Evolutionary conservation across 139 green algal species (phyloP), one percentile per base, ranked within the genome.

Genomic region (Nannochloris sp.): DNA sequence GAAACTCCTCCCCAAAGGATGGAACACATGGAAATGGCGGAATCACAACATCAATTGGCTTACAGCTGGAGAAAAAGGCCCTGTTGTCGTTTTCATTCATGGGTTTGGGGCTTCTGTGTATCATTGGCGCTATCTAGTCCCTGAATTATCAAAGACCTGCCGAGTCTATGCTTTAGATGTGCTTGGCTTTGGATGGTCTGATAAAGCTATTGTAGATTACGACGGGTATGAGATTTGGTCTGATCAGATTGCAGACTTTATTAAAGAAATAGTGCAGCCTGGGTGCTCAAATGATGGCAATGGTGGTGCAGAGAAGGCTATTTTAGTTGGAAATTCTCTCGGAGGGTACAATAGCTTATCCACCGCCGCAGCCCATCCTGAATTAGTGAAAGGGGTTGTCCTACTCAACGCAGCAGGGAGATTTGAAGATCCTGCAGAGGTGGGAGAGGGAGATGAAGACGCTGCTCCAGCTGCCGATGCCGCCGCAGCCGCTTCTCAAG

Each of bases 181-280:
- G 24, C 61, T 92, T n/a, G 88, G 88, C 7, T 95, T 95, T 68
- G 88, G 88, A 30, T 89, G 79, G 76, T 81, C 66, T 36, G 68
- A 86, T 56, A 91, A 92, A 71, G 69, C 85, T 0, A 8, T 83
- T 10, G 70, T 83, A 3, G 74, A 87, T 38, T 92, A 91, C 70
- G 70, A 78, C 23, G 82, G 75, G 24, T 79, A 79, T 53, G 57
- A 13, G 24, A 34, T 79, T 8, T 79, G 72, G 72, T 42, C 27
- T 13, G 33, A 77, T 36, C 60, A 79, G 25, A 72, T 77, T 25
- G 35, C 71, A 13, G 74, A 75, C 13, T 92, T 92, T 44, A 72
- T 90, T 7, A 70, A 75, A n/a, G 65, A 89, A 58, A 73, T 83
- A 53, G 46, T 69, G 12, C 60, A 65, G 36, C 14, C 9, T 35